Evolutionary conservation across 306 rosid species (phyloP).

Genomic region (Dicorynia guianensis): DNA sequence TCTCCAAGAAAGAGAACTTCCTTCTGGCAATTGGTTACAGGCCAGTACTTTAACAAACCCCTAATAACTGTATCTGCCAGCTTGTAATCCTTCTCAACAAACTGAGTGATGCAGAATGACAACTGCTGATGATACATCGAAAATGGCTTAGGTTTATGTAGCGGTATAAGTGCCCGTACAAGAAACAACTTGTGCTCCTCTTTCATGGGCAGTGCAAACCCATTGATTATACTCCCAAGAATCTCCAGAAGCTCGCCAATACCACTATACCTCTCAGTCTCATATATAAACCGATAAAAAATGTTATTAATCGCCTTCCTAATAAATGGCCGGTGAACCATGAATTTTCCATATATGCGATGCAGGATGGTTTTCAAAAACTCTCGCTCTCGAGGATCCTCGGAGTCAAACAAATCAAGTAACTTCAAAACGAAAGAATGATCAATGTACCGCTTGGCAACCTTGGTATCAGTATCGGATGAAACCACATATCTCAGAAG

Average conservation of each 20-base stretch:
- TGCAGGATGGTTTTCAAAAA: slow-evolving; percentile 91
- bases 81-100: slow-evolving; percentile 94
- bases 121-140: slow-evolving; percentile 85
- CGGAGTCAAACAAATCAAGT: slow-evolving; percentile 89
- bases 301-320: slow-evolving; percentile 93
- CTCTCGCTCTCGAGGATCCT: slow-evolving; percentile 94
- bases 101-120: slow-evolving; percentile 91
- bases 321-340: slow-evolving; percentile 94
- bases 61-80: slow-evolving; percentile 86
- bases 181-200: slow-evolving; percentile 97
- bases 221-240: slow-evolving; percentile 97
- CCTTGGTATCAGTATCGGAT: slow-evolving; percentile 93
- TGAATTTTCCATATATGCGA: slow-evolving; percentile 92
- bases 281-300: slow-evolving; percentile 87
- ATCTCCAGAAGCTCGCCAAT: slow-evolving; percentile 96
- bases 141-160: slow-evolving; percentile 90
- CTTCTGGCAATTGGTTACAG: slow-evolving; percentile 86
- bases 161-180: slow-evolving; percentile 88
- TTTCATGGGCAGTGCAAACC: slow-evolving; percentile 96
- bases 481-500: slow-evolving; percentile 94
- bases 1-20: slow-evolving; percentile 96
- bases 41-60: slow-evolving; percentile 97
- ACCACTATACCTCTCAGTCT: slow-evolving; percentile 90
- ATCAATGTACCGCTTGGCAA: slow-evolving; percentile 89
- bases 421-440: slow-evolving; percentile 89